Percentiles rank a stretch among this genome's conserved stretches.
phyloP scores from a whole-genome alignment of 2,329 filamentous ascomycete genomes.

The Penicillium palitans region DNA sequence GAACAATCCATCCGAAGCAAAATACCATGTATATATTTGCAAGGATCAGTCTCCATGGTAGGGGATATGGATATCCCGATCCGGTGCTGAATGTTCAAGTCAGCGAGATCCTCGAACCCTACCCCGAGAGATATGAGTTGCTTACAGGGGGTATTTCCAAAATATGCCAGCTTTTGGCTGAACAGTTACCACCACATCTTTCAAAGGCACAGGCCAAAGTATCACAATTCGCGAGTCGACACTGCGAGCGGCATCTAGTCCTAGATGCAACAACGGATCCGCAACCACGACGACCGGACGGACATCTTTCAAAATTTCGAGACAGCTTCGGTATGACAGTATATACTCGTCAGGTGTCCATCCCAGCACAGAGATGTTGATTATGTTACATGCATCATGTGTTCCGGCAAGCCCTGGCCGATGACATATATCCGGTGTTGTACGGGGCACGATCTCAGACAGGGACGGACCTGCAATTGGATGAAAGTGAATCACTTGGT shows the following conservation, averaged over 20 bases:
- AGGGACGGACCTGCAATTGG: slow-evolving; percentile 36
- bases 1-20: slow-evolving; percentile 14
- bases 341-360: slow-evolving; percentile 47
- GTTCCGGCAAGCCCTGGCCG: slow-evolving; percentile 40
- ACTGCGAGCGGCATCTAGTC: slow-evolving; percentile 45
- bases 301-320: slow-evolving; percentile 41
- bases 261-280: slow-evolving; percentile 49
- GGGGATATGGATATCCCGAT: slow-evolving; percentile 49
- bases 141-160: slow-evolving; percentile 40
- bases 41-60: slow-evolving; percentile 47
- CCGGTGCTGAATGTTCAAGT: slow-evolving; percentile 36
- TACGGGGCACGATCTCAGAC: slow-evolving; percentile 37
- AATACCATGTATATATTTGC: slow-evolving; percentile 46
- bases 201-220: slow-evolving; percentile 50
- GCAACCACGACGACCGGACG: slow-evolving; percentile 45
- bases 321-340: slow-evolving; percentile 40
- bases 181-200: slow-evolving; percentile 40
- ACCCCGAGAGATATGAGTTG: too few relatives aligned
- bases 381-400: slow-evolving; percentile 33
- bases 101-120: background rate
- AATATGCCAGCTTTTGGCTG: slow-evolving; percentile 40
- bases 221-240: slow-evolving; percentile 38
- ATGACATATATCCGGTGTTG: slow-evolving; percentile 30
- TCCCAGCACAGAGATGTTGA: slow-evolving; percentile 31
- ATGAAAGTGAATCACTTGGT: slow-evolving; percentile 32